Conservation (phyloP, 1,284 basidiomycete species). For the Abortiporus biennis region DNA sequence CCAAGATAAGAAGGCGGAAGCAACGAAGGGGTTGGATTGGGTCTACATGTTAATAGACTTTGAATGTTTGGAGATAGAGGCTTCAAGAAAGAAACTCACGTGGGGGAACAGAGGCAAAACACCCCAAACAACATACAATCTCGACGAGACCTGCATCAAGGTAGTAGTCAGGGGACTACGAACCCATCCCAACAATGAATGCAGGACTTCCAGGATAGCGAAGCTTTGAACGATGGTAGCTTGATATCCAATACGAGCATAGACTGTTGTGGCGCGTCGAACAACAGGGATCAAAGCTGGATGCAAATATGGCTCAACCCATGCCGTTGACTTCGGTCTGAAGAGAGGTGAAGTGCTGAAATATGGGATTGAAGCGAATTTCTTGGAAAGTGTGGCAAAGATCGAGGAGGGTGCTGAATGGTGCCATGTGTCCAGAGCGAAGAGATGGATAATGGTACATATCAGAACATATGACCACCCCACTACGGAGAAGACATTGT, state of each 20-base stretch:
- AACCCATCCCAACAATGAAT: constrained; percentile 82
- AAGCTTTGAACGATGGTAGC: constrained; percentile 78
- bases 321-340: constrained; percentile 9
- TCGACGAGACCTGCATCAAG: constrained; percentile 79
- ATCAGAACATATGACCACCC: constrained; percentile 74
- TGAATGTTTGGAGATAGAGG: background rate
- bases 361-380: constrained; percentile 10
- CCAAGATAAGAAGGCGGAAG: constrained; percentile 94
- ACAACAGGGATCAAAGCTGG: constrained; percentile 19
- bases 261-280: constrained; percentile 40
- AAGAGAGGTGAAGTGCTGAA: constrained; percentile 13
- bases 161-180: constrained; percentile 80
- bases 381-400: constrained; percentile 3
- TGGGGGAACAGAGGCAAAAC: constrained; percentile 57
- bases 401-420: constrained; percentile 18
- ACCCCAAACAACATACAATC: constrained; percentile 87
- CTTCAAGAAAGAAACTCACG: constrained; percentile 27
- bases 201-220: constrained; percentile 79
- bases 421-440: constrained; percentile 27
- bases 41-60: constrained; percentile 37
- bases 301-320: constrained; percentile 25
- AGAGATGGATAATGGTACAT: constrained; percentile 42
- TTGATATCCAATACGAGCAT: constrained; percentile 49
- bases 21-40: constrained; percentile 75
- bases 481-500: constrained; percentile 70